Evolutionary conservation across 2,329 filamentous ascomycete genomes (phyloP).

Genomic region (Chrysoporthe austroafricana): DNA sequence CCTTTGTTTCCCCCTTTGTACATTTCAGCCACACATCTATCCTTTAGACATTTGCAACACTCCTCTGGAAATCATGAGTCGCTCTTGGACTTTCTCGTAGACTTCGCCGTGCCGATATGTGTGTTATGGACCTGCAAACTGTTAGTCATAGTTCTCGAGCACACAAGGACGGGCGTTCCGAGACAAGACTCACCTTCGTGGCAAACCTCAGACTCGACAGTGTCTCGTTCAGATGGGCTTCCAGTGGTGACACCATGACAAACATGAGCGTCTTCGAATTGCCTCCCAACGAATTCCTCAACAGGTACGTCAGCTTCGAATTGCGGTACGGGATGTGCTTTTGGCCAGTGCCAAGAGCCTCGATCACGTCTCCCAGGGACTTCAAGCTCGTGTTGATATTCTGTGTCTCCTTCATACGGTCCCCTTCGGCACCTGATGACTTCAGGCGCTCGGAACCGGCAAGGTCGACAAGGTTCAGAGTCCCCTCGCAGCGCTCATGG

Average conservation of each 20-base stretch:
- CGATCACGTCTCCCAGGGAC: constrained; percentile 92
- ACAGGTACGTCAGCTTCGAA: constrained; percentile 92
- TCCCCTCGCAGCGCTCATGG: constrained; percentile 85
- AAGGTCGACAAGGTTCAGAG: constrained; percentile 92
- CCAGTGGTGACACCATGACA: constrained; percentile 93
- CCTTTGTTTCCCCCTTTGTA: constrained; percentile 14
- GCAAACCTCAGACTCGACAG: constrained; percentile 95
- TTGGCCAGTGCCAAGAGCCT: constrained; percentile 82
- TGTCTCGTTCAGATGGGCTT: constrained; percentile 89
- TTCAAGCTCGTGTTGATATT: constrained; percentile 96
- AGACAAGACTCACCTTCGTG: constrained; percentile 69
- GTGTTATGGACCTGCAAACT: constrained; percentile 74
- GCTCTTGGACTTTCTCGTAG: constrained; percentile 63
- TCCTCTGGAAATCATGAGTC: constrained; percentile 36
- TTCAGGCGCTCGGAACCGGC: constrained; percentile 91
- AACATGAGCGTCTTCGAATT: constrained; percentile 99
- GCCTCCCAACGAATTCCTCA: constrained; percentile 92
- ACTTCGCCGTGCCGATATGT: constrained; percentile 87
- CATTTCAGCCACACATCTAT: constrained; percentile 12
- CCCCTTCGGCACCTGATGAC: constrained; percentile 83
- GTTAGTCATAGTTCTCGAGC: background rate
- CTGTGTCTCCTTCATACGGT: constrained; percentile 89
- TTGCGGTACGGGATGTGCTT: constrained; percentile 92
- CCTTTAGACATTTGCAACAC: constrained; percentile 6
- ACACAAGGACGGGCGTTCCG: background rate